Conservation (phyloP, 768 basidiomycete genomes). For the Obba rivulosa region DNA sequence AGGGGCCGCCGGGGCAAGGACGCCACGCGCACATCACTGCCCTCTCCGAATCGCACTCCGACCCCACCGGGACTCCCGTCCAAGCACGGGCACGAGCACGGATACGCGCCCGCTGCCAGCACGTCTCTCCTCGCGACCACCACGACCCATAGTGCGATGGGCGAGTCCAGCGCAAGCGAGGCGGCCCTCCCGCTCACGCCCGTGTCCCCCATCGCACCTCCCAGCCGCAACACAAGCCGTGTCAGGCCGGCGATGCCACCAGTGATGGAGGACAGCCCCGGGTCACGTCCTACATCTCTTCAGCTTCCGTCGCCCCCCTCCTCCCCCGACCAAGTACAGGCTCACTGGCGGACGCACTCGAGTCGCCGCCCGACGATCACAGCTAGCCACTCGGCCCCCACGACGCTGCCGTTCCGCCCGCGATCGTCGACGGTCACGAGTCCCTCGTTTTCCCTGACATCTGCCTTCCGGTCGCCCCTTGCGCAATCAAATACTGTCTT, state of each 20-base stretch:
- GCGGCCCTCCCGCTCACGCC: constrained; percentile 3
- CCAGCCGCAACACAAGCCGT: constrained; percentile 3
- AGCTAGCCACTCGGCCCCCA: constrained; percentile 10
- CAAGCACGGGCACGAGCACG: constrained; percentile 10
- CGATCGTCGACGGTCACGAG: constrained; percentile 13
- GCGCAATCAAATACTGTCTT: constrained; percentile 10
- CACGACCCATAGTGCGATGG: constrained; percentile 5
- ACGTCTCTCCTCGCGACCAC: constrained; percentile 4
- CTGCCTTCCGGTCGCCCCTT: constrained; percentile 19
- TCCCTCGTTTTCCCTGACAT: constrained; percentile 13
- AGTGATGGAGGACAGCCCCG: constrained; percentile 12
- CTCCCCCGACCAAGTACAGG: constrained; percentile 17
- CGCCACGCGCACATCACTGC: constrained; percentile 10
- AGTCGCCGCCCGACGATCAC: constrained; percentile 18
- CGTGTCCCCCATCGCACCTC: constrained; percentile 1
- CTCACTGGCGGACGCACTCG: constrained; percentile 7
- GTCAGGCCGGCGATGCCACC: constrained; percentile 15
- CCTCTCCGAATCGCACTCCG: constrained; percentile 15
- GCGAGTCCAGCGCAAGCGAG: not conserved
- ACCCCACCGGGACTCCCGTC: constrained; percentile 18
- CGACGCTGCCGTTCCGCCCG: constrained; percentile 19
- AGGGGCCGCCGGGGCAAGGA: not conserved
- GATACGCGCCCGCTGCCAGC: not conserved
- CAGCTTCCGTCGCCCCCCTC: constrained; percentile 25
- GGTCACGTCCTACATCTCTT: constrained; percentile 12